Percentiles rank a stretch among this genome's conserved stretches.
phyloP scores from a whole-genome alignment of 805 yeast genomes.

The Monosporozyma siamensis region DNA sequence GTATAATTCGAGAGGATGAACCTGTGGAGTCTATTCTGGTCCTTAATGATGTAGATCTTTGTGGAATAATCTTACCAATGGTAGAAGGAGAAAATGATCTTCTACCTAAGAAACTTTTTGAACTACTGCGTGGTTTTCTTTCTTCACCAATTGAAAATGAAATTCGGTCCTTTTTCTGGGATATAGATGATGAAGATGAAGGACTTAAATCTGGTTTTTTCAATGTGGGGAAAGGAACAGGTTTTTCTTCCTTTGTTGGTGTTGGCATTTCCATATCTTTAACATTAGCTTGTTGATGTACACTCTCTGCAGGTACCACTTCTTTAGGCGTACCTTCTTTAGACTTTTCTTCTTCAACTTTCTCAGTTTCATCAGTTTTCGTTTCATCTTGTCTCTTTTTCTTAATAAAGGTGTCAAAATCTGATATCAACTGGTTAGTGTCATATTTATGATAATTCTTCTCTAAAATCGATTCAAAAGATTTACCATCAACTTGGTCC shows the following conservation, averaged over 20 bases:
- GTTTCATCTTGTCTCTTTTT: not conserved
- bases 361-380: not conserved
- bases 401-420: not conserved
- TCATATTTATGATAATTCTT: not conserved
- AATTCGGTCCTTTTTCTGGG: not conserved
- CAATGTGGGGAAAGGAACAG: not conserved
- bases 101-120: slow-evolving; percentile 8
- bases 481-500: not conserved
- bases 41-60: not conserved
- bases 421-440: not conserved
- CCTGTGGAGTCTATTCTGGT: not conserved
- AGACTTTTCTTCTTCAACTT: no score
- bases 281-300: not conserved
- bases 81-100: slow-evolving; percentile 21
- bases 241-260: not conserved
- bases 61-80: slow-evolving; percentile 1
- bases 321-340: no score
- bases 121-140: not conserved
- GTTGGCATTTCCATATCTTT: not conserved
- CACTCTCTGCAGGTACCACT: no score
- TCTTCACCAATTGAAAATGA: slow-evolving; percentile 1
- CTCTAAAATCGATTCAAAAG: not conserved
- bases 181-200: not conserved
- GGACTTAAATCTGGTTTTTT: not conserved
- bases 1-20: not conserved